These are phyloP conservation scores for Mycena belliarum DNA, from an alignment of 768 basidiomycete genomes.

Conservation along the genomic window DNA sequence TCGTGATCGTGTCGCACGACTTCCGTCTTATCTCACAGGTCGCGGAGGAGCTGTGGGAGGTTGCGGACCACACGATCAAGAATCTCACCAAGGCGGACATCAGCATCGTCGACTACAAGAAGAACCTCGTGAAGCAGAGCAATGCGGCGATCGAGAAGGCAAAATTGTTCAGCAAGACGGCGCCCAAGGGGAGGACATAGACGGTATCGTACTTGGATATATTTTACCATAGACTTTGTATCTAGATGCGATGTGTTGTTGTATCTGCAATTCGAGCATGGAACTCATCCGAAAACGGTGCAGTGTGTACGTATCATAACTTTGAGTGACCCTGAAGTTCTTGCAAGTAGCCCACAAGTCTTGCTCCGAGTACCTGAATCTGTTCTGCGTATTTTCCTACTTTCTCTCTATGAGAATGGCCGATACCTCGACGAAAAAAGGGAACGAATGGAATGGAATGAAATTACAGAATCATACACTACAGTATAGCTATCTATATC, in stretches of 20 bases:
- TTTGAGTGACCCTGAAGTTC: too few relatives aligned
- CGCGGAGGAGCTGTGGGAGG: slow-evolving; percentile 99
- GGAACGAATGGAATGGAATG: too few relatives aligned
- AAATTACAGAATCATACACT: too few relatives aligned
- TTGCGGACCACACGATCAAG: slow-evolving; percentile 88
- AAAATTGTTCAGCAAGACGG: slow-evolving; percentile 86
- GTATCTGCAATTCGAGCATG: too few relatives aligned
- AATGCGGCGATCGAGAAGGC: slow-evolving; percentile 89
- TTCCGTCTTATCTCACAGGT: slow-evolving; percentile 99
- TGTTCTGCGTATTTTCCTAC: too few relatives aligned
- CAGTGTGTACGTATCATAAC: too few relatives aligned
- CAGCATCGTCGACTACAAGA: slow-evolving; percentile 93
- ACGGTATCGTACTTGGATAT: slow-evolving; percentile 2
- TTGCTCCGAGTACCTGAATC: too few relatives aligned
- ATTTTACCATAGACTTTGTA: slow-evolving; percentile 19
- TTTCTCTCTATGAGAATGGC: too few relatives aligned
- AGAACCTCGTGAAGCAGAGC: slow-evolving; percentile 78
- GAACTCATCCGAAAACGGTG: too few relatives aligned
- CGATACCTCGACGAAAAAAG: too few relatives aligned
- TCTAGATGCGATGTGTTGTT: slow-evolving; percentile 14
- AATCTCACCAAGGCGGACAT: slow-evolving; percentile 92
- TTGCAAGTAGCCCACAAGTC: too few relatives aligned
- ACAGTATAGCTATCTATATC: too few relatives aligned
- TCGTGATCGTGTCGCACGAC: slow-evolving; percentile 99
- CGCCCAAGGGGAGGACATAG: slow-evolving; percentile 57